A percentile compares a stretch with the other conserved stretches of the same genome.
Conservation (phyloP, 2,329 filamentous ascomycete species). For the Penicillium sp. region DNA sequence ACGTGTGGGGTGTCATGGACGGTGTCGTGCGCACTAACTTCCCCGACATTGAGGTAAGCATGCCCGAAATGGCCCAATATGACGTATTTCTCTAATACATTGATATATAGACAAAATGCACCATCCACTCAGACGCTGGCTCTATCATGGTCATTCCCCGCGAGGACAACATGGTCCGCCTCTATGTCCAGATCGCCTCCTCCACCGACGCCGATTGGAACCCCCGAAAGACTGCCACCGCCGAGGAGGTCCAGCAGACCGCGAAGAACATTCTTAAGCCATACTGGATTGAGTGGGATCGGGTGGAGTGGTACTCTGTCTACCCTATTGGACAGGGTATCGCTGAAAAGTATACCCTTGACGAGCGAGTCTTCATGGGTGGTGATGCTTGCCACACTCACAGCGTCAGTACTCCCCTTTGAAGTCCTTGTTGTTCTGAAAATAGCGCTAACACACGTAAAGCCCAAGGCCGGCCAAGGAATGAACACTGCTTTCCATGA, state of each 20-base stretch:
- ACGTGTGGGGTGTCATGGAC: constrained; percentile 61
- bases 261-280: constrained; percentile 53
- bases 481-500: constrained; percentile 55
- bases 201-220: constrained; percentile 55
- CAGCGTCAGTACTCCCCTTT: constrained; percentile 21
- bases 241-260: constrained; percentile 49
- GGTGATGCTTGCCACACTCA: constrained; percentile 59
- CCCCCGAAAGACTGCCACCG: constrained; percentile 52
- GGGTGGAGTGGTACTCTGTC: constrained; percentile 58
- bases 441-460: not conserved
- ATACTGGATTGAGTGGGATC: constrained; percentile 55
- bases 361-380: constrained; percentile 58
- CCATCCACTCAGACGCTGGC: constrained; percentile 56
- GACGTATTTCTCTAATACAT: not conserved
- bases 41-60: constrained; percentile 51
- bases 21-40: constrained; percentile 56
- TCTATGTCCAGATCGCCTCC: constrained; percentile 52
- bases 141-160: constrained; percentile 56
- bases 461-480: constrained; percentile 56
- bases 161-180: constrained; percentile 43
- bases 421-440: not conserved
- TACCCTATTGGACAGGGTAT: constrained; percentile 60
- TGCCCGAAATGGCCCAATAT: not conserved
- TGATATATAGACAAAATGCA: constrained; percentile 52
- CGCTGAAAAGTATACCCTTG: constrained; percentile 55